Evolutionary conservation across 139 green algal species (phyloP), one percentile per base, ranked within the genome.

Genomic region (Chlorella ohadii): DNA sequence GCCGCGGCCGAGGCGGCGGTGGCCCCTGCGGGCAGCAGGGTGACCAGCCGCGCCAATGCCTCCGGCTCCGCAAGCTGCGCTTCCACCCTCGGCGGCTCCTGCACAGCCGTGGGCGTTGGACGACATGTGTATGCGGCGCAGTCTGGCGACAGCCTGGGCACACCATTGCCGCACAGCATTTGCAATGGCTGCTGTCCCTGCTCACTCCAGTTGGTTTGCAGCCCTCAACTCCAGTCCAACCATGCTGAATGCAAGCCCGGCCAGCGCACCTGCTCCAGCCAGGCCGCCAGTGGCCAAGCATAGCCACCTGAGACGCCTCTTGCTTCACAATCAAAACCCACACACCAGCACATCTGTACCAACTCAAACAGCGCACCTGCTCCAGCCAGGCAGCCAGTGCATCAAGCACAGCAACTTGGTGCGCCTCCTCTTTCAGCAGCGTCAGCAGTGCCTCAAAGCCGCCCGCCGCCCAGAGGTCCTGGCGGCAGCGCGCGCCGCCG

Each of bases 341-440:
- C n/a, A n/a, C n/a, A n/a, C n/a, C n/a, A n/a, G n/a, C n/a, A n/a
- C n/a, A n/a, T n/a, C n/a, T n/a, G n/a, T n/a, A n/a, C n/a, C n/a
- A n/a, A n/a, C n/a, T n/a, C n/a, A n/a, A n/a, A n/a, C 71, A 22
- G 39, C 68, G 0, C 34, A 75, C 94, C 82, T 94, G 89, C 12
- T 85, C 88, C 68, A 97, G 87, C 94, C 93, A 97, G 19, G 86
- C 82, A 27, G 91, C 92, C 72, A 97, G 75, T 0, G 93, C 92
- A 41, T 92, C 87, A 72, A 96, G 87, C 44, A 92, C 89, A 0
- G 86, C 81, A 28, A 89, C 82, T 87, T 95, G 92, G 55, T 84
- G 63, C 25, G 68, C 47, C 88, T 87, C 74, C 65, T 92, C 87
- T 28, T 83, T 82, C 33, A 97, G 93, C 55, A 96, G 89, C 17